Evolutionary conservation across 179 eudicot genomes (phyloP), one percentile per base, ranked within the genome.

Genomic region (Spergularia azorica): DNA sequence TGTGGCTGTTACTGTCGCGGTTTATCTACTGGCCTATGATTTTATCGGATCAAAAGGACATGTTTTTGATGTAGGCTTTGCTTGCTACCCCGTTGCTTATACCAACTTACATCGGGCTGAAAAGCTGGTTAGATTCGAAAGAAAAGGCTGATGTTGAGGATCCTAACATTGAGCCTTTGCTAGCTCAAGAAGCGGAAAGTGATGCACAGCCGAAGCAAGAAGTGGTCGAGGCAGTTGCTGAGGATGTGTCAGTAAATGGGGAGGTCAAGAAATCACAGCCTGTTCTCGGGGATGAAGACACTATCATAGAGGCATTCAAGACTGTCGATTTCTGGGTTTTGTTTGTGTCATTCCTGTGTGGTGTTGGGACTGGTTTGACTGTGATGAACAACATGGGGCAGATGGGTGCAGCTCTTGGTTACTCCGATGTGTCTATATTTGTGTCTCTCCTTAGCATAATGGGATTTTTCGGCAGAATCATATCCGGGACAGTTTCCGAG

Each of bases 351-450:
- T 95, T 93, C 77, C 76, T 95, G 64, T 95, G 97, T 52, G 99
- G 99, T 15, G 98, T 95, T 9, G 99, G 99, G 21, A 87, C 98
- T 38, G 99, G 98, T 48, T 67, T 93, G 84, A 86, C 92, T 61
- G 99, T 95, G 84, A 90, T 87, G 92, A 95, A 95, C 75, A 95
- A 95, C 67, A 85, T 93, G 92, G 99, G 97, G 13, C 99, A 94
- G 78, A 92, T 94, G 94, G 98, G 96, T 9, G 58, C 88, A 67
- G 85, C 98, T 15, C 93, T 94, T 14, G 98, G 98, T 57, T 94
- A 90, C 63, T 57, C 73, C 5, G 98, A 94, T 48, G 97, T 91
- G 7, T 92, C 97, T 0, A 89, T 94, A 6, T 94, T 94, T 43
- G 95, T 94, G 16, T 94, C 98, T 0, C 88, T 94, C 3, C 89